Conservation (phyloP, 768 basidiomycete genomes). For the Rhodotorula diobovata region DNA sequence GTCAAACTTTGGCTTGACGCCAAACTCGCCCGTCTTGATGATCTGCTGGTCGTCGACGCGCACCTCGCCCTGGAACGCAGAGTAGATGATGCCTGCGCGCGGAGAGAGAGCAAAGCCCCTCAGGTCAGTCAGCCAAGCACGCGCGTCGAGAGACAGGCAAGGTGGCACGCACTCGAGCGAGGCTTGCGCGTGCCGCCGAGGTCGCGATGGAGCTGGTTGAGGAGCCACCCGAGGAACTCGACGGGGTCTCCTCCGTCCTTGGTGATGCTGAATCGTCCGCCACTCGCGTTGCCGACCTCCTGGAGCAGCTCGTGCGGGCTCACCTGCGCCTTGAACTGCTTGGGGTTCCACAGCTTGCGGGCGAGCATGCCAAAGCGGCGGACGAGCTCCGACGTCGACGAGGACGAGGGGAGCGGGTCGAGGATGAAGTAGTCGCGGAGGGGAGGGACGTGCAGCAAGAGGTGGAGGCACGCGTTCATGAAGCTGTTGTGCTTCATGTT, state of each 20-base stretch:
- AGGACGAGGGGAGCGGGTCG: slow-evolving; percentile 40
- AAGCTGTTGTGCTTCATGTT: slow-evolving; percentile 97
- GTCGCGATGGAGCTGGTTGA: slow-evolving; percentile 89
- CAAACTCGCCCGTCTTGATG: slow-evolving; percentile 62
- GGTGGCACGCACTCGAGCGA: slow-evolving; percentile 73
- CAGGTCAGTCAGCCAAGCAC: background rate
- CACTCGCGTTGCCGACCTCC: slow-evolving; percentile 84
- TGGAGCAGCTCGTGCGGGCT: slow-evolving; percentile 98
- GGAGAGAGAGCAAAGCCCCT: too few relatives aligned
- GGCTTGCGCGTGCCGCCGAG: slow-evolving; percentile 88
- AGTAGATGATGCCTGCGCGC: slow-evolving; percentile 74
- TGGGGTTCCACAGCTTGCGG: slow-evolving; percentile 93
- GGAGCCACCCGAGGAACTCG: slow-evolving; percentile 90
- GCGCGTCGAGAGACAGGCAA: background rate
- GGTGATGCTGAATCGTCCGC: slow-evolving; percentile 85
- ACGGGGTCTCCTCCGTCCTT: slow-evolving; percentile 94
- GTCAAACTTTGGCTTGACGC: slow-evolving; percentile 76
- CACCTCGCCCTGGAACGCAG: slow-evolving; percentile 89
- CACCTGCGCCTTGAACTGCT: slow-evolving; percentile 94
- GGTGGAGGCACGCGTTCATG: slow-evolving; percentile 93
- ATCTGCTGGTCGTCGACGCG: slow-evolving; percentile 91
- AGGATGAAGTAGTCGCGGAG: slow-evolving; percentile 82
- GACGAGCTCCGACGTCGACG: slow-evolving; percentile 63
- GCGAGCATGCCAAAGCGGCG: slow-evolving; percentile 80
- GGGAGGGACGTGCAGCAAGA: slow-evolving; percentile 82